phyloP scores from a whole-genome alignment of 495 filamentous ascomycete genomes.

The Chaetomium tenue region DNA sequence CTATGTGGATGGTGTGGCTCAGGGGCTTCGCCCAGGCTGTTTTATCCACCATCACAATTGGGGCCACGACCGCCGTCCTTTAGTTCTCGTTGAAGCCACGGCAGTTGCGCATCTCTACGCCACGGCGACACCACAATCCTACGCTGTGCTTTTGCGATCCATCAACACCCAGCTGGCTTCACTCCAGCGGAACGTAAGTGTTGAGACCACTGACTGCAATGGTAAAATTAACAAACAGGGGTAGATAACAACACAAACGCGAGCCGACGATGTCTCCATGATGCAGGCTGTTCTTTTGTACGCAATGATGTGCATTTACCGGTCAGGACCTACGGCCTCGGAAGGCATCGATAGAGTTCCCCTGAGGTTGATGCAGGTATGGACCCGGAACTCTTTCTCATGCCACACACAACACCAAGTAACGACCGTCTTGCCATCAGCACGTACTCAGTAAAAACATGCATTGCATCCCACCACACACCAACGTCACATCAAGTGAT shows the following conservation, averaged over 20 bases:
- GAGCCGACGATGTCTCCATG: background rate
- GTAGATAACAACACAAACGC: background rate
- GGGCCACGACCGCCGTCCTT: background rate
- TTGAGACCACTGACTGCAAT: too few relatives aligned
- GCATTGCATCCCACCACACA: background rate
- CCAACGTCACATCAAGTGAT: background rate
- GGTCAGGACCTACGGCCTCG: background rate
- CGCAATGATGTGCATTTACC: slow-evolving; percentile 8
- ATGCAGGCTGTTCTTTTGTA: background rate
- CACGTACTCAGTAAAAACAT: slow-evolving; percentile 6
- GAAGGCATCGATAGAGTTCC: slow-evolving; percentile 1
- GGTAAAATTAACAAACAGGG: too few relatives aligned
- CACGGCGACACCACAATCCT: background rate
- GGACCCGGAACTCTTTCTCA: background rate
- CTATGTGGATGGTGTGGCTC: background rate
- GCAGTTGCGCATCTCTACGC: background rate
- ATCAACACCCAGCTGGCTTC: slow-evolving; percentile 4
- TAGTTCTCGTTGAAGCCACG: background rate
- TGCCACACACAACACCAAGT: background rate
- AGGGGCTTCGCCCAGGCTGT: background rate
- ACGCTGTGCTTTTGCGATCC: background rate
- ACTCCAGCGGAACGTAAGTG: background rate
- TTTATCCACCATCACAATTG: background rate
- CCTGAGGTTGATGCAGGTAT: slow-evolving; percentile 5
- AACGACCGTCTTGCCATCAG: background rate